A percentile compares a stretch with the other conserved stretches of the same genome.
phyloP scores from a whole-genome alignment of 208 protist genomes.

The Novymonas esmeraldas region DNA sequence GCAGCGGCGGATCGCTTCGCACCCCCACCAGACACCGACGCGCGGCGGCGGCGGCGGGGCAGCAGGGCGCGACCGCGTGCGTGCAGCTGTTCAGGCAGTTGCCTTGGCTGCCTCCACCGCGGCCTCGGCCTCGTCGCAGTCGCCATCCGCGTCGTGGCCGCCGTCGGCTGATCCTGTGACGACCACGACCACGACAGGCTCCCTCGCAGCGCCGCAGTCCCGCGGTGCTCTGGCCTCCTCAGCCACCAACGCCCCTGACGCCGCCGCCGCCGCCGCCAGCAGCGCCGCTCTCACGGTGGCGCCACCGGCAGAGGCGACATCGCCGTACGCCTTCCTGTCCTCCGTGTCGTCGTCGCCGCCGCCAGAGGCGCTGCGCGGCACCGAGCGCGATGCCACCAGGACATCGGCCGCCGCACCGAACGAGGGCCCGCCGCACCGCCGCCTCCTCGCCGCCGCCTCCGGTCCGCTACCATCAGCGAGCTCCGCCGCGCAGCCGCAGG shows the following conservation, averaged over 20 bases:
- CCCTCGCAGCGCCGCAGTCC: neutral
- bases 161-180: neutral
- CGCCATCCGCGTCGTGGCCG: slow-evolving; percentile 11
- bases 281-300: neutral
- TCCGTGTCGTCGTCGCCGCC: slow-evolving; percentile 5
- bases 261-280: neutral
- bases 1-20: neutral
- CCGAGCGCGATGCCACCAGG: neutral
- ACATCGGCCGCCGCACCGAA: no score
- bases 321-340: slow-evolving; percentile 11
- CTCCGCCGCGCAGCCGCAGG: no score
- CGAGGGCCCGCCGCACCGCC: no score
- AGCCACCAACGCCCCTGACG: neutral
- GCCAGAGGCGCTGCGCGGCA: neutral
- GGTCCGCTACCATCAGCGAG: neutral
- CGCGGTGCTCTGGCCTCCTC: neutral
- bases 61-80: slow-evolving; percentile 8
- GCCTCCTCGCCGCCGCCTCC: no score
- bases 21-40: neutral
- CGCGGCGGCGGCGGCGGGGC: slow-evolving; percentile 3
- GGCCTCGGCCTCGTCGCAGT: neutral
- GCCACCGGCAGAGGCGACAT: neutral
- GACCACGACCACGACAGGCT: slow-evolving; percentile 1
- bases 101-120: neutral
- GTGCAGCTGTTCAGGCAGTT: slow-evolving; percentile 1